Base-by-base conservation (phyloP, 352 stramenopile genomes). In the Globisporangium middletonii region DNA sequence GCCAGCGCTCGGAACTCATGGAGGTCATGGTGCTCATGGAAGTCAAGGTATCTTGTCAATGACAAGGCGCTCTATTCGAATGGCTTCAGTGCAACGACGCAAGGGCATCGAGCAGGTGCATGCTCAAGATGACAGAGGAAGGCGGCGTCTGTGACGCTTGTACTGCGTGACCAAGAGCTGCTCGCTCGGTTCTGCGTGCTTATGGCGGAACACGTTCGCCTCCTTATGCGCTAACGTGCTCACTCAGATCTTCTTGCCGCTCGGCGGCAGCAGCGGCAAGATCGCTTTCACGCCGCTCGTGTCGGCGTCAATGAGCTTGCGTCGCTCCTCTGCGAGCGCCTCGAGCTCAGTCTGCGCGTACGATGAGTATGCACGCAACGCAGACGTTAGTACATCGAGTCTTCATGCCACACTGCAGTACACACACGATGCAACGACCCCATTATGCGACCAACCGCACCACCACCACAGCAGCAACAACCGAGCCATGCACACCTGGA, bases 251-350 rank as follows among this genome's bases (percentile, higher is more conserved):
- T 62, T 63, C 55, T 55, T 61, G 11, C 62, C 53, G 28, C 27
- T 69, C 15, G 63, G 57, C 12, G 62, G 64, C 43, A 81, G 50
- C 28, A 84, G 57, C 42, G 60, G 19, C 43, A 84, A 55, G 16
- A 68, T 56, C n/a, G 64, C 65, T 26, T 67, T 73, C 13, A 52
- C 55, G 27, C 59, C 61, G 27, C 43, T 30, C 44, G 56, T 55
- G 59, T 77, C 62, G 5, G 56, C 53, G 4, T 61, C 65, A n/a
- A 84, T 63, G 38, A 81, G 59, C 37, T 41, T 51, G 8, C 63
- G 56, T 0, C 74, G 71, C 55, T 68, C 65, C 9, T 75, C 58
- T 0, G 69, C 74, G 3, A 81, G 30, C 27, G 63, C 64, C 52
- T 71, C 46, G 30, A 84, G 62, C n/a, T 77, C 64, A 1, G 41